Evolutionary conservation across 495 filamentous ascomycete genomes (phyloP).

Genomic region (Neurospora sp.): DNA sequence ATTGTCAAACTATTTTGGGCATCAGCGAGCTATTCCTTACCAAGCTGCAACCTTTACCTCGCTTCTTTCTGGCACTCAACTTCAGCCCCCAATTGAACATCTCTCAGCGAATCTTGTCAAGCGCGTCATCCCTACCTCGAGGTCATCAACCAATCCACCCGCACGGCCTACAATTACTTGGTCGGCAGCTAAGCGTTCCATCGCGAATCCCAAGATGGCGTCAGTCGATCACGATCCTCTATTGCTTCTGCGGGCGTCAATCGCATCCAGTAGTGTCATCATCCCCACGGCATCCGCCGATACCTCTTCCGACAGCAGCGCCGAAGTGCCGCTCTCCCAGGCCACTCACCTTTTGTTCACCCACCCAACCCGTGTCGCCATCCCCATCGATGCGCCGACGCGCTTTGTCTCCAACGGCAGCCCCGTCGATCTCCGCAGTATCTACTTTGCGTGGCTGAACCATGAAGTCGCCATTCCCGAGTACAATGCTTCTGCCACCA

Average conservation of each 20-base stretch:
- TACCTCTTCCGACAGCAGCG: conserved; percentile 21
- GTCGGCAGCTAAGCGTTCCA: not conserved
- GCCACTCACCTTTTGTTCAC: conserved; percentile 79
- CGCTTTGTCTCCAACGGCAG: conserved; percentile 62
- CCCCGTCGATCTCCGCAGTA: conserved; percentile 78
- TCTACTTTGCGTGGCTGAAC: conserved; percentile 91
- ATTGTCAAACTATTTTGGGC: not conserved
- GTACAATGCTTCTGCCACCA: conserved; percentile 74
- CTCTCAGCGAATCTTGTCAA: not conserved
- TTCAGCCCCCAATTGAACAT: not conserved
- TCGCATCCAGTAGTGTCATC: conserved; percentile 54
- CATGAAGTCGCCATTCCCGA: conserved; percentile 78
- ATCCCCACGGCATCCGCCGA: conserved; percentile 60
- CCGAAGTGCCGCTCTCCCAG: conserved; percentile 47
- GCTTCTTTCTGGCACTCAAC: not conserved
- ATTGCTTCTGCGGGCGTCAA: conserved; percentile 66
- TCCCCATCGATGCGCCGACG: conserved; percentile 66
- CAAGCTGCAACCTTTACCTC: not conserved
- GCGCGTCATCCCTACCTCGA: not conserved
- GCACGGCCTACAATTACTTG: not conserved
- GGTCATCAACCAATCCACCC: not conserved
- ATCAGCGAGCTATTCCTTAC: not conserved
- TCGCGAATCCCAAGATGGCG: conserved; percentile 22
- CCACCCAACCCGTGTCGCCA: conserved; percentile 47
- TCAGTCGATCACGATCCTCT: conserved; percentile 54